phyloP scores from a whole-genome alignment of 2,329 filamentous ascomycete species.

The Didymella lethalis region DNA sequence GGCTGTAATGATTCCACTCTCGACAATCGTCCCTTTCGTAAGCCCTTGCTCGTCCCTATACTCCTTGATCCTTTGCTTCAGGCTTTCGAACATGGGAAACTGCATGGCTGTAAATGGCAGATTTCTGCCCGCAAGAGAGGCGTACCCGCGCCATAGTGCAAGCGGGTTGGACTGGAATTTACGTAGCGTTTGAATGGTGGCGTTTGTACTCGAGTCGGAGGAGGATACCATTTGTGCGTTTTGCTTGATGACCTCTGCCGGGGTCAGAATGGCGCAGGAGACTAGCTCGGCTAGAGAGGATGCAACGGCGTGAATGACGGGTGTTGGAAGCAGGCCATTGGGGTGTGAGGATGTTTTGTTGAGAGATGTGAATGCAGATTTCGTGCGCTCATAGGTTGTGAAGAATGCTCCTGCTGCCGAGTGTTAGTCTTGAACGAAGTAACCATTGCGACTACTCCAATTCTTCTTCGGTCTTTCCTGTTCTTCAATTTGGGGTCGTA shows the following conservation, averaged over 20 bases:
- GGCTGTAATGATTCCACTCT: conserved; percentile 76
- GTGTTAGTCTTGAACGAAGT: not conserved
- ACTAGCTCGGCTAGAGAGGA: conserved; percentile 82
- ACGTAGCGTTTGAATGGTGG: conserved; percentile 64
- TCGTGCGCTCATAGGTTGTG: conserved; percentile 83
- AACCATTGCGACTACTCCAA: not conserved
- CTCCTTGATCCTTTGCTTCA: conserved; percentile 64
- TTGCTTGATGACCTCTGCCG: conserved; percentile 90
- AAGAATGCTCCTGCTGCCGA: conserved; percentile 81
- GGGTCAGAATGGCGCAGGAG: conserved; percentile 85
- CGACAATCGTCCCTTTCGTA: conserved; percentile 60
- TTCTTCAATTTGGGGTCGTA: conserved; percentile 41
- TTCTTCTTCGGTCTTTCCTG: not conserved
- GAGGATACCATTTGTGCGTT: conserved; percentile 82
- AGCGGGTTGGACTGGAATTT: conserved; percentile 65
- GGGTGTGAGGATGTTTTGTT: conserved; percentile 49
- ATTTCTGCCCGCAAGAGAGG: conserved; percentile 81
- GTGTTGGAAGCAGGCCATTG: conserved; percentile 64
- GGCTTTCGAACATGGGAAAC: conserved; percentile 83
- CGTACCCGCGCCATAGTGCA: conserved; percentile 74
- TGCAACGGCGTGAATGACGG: conserved; percentile 75
- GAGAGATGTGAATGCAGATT: conserved; percentile 65
- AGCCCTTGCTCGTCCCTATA: conserved; percentile 52
- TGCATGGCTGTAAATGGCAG: conserved; percentile 87
- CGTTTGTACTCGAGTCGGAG: conserved; percentile 45